Percentiles rank a stretch among this genome's conserved stretches.
Conservation (phyloP, 2,329 filamentous ascomycete genomes). For the Pseudogymnoascus sp. region DNA sequence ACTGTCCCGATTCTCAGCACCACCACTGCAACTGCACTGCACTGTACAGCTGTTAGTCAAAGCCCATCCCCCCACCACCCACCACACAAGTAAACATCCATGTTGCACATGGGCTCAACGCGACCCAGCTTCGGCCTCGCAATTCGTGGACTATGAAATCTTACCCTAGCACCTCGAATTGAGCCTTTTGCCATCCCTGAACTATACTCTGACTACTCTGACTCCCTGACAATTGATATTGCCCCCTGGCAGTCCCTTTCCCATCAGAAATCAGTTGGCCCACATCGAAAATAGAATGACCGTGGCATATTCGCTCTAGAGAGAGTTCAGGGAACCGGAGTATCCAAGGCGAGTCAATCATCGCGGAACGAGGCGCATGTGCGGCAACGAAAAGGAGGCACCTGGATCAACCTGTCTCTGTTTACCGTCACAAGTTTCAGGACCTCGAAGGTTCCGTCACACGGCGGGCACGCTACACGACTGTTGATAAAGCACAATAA, state of each 20-base stretch:
- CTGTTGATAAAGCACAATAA: conserved; percentile 8
- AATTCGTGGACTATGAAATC: neutral
- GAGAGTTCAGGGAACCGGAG: neutral
- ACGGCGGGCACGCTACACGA: conserved; percentile 5
- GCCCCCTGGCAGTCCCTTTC: neutral
- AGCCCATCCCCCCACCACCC: neutral
- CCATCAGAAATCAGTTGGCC: conserved; percentile 1
- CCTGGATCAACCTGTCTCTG: conserved; percentile 5
- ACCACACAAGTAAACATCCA: conserved; percentile 7
- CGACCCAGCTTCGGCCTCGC: conserved; percentile 7
- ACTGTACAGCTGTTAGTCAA: conserved; percentile 5
- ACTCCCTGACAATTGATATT: conserved; percentile 1
- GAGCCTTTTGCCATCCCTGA: conserved; percentile 2
- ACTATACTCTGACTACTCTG: neutral
- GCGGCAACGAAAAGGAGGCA: neutral
- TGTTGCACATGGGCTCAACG: conserved; percentile 6
- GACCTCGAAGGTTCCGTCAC: neutral
- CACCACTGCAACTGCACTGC: neutral
- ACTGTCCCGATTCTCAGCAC: neutral
- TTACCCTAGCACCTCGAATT: conserved; percentile 1
- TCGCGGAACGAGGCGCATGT: neutral
- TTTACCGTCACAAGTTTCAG: conserved; percentile 7
- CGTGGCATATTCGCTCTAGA: neutral
- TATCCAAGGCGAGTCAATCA: neutral
- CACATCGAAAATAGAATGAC: neutral